Conservation (phyloP, 371 early-diverging fungal species). For the Mortierella sp. region DNA sequence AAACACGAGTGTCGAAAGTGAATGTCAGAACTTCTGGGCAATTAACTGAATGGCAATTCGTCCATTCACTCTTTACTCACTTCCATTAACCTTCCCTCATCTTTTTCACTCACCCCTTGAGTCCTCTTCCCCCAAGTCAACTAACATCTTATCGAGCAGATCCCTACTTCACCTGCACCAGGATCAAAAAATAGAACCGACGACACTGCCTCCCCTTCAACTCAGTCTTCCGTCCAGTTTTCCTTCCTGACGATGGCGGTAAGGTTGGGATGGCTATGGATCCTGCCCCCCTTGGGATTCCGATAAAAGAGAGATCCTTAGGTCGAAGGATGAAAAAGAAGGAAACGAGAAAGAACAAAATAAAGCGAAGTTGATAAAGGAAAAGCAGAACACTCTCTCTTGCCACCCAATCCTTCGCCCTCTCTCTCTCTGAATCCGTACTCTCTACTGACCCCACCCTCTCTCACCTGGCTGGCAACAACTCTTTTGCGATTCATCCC, state of each 20-base stretch:
- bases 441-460: not conserved
- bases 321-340: not conserved
- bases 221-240: not conserved
- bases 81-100: not conserved
- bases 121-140: constrained; percentile 9
- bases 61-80: not conserved
- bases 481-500: not conserved
- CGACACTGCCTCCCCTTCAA: not conserved
- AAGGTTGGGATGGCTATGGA: constrained; percentile 24
- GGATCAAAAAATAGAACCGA: not conserved
- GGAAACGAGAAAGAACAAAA: not conserved
- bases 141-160: constrained; percentile 4
- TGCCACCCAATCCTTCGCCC: not conserved
- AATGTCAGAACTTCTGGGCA: not conserved
- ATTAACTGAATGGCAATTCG: not conserved
- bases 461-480: not conserved
- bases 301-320: constrained; percentile 1
- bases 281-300: constrained; percentile 13
- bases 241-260: constrained; percentile 15
- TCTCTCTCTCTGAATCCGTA: too few species aligned
- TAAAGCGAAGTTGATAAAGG: not conserved
- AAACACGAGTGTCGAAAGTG: not conserved
- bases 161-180: not conserved
- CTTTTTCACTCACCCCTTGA: not conserved
- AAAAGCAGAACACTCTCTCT: not conserved